phyloP scores from a whole-genome alignment of 257 asterid genomes.

The Solanum pimpinellifolium region DNA sequence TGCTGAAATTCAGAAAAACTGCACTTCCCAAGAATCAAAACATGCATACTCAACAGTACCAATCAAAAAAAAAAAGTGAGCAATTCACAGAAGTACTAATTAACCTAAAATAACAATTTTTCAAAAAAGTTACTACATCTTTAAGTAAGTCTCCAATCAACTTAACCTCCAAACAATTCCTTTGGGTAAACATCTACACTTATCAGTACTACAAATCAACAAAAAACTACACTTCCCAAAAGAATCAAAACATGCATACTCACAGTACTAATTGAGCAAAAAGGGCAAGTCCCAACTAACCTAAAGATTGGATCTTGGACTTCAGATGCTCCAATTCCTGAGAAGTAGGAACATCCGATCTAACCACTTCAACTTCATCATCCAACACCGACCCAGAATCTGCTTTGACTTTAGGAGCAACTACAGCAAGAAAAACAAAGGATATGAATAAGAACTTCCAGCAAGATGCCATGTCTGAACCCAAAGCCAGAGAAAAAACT shows the following conservation, averaged over 20 bases:
- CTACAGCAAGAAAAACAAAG: constrained; percentile 1
- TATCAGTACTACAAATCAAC: background rate
- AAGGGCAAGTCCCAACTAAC: constrained; percentile 26
- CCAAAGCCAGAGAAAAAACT: background rate
- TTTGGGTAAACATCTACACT: background rate
- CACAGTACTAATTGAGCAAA: background rate
- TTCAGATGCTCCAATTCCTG: constrained; percentile 30
- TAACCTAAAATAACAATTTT: background rate
- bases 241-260: background rate
- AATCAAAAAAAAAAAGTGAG: background rate
- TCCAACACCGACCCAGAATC: constrained; percentile 26
- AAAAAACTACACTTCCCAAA: background rate
- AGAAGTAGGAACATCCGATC: constrained; percentile 37
- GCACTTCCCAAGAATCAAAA: background rate
- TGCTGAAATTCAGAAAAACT: background rate
- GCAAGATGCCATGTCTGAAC: background rate
- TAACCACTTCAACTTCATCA: constrained; percentile 22
- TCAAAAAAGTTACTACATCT: background rate
- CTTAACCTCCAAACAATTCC: background rate
- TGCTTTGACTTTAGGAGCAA: constrained; percentile 25
- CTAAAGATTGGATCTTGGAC: constrained; percentile 55
- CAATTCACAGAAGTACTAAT: background rate
- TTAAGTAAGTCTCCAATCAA: background rate
- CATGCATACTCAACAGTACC: background rate
- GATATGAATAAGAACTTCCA: background rate